Conservation (phyloP, 371 early-diverging fungal genomes). For the Entomophthora muscae region DNA sequence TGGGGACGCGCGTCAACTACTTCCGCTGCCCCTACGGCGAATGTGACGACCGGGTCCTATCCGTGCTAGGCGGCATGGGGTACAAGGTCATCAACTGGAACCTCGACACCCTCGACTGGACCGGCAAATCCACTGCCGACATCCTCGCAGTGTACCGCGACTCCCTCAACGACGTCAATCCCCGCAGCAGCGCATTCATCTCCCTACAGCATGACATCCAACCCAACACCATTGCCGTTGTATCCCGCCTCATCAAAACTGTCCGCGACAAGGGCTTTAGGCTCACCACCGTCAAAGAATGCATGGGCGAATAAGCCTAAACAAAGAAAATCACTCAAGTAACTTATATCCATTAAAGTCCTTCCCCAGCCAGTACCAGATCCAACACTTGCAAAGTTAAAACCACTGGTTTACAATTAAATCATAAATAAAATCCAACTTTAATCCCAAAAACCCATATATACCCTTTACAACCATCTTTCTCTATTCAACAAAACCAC, state of each 20-base stretch:
- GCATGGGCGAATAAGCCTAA: slow-evolving; percentile 9
- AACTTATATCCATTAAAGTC: no score
- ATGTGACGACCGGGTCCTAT: slow-evolving; percentile 9
- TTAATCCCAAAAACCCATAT: no score
- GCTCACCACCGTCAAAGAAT: slow-evolving; percentile 13
- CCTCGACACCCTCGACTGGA: slow-evolving; percentile 15
- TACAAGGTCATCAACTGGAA: slow-evolving; percentile 13
- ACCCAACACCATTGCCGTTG: slow-evolving; percentile 5
- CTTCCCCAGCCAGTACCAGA: no score
- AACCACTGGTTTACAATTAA: no score
- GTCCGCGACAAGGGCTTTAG: slow-evolving; percentile 6
- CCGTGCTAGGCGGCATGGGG: background rate
- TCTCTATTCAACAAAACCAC: no score
- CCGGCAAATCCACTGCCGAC: background rate
- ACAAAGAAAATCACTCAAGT: no score
- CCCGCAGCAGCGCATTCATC: background rate
- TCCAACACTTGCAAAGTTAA: no score
- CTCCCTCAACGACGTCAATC: background rate
- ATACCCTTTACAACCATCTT: no score
- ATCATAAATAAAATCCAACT: no score
- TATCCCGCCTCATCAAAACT: slow-evolving; percentile 1
- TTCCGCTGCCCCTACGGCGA: slow-evolving; percentile 20
- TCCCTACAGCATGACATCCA: slow-evolving; percentile 10
- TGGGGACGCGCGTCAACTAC: slow-evolving; percentile 26
- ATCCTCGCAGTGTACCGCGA: background rate